Conservation (phyloP, 225 moss, liverwort and hornwort species). For the Ulota crispa region DNA sequence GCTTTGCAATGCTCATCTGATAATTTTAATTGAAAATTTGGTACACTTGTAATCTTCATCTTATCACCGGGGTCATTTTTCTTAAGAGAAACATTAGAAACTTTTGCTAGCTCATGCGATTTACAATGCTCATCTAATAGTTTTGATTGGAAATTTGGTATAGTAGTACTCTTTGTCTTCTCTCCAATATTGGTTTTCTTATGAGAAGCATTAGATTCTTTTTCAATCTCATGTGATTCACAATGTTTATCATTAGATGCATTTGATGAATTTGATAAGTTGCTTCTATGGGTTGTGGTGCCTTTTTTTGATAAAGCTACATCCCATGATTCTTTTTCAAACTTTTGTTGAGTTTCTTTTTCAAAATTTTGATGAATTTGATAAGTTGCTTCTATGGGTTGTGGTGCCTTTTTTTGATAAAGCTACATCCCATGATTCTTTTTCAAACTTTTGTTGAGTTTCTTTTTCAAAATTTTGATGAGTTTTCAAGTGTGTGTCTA, state of each 20-base stretch:
- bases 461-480: background rate
- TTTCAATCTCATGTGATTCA: background rate
- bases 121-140: background rate
- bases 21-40: background rate
- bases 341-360: background rate
- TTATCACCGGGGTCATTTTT: too few species aligned
- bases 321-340: background rate
- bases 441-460: background rate
- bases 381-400: background rate
- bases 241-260: background rate
- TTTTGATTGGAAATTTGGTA: conserved; percentile 8
- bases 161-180: background rate
- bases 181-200: background rate
- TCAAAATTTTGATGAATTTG: conserved; percentile 1
- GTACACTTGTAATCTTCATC: background rate
- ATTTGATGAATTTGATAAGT: background rate
- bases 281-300: background rate
- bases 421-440: background rate
- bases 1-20: background rate
- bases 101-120: background rate
- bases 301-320: background rate
- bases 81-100: too few species aligned
- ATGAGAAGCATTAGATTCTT: background rate
- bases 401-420: background rate
- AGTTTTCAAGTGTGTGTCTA: background rate